These are phyloP conservation scores for Podospora sp. DNA, from an alignment of 495 filamentous ascomycete species.

Conservation along the genomic window DNA sequence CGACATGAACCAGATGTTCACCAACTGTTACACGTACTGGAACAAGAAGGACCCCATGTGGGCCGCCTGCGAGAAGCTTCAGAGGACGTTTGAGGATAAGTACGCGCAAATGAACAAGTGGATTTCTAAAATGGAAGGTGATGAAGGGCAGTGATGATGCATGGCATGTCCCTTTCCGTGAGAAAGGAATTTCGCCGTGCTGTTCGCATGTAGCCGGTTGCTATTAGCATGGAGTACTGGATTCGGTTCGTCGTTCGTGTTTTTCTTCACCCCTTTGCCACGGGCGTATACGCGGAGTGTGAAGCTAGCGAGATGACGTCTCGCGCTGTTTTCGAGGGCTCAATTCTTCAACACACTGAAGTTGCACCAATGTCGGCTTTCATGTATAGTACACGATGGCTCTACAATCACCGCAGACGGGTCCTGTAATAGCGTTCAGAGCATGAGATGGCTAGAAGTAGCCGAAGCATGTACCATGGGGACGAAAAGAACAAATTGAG, in stretches of 20 bases:
- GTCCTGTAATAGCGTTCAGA: too few relatives aligned
- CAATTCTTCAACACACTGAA: too few relatives aligned
- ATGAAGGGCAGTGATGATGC: constrained; percentile 37
- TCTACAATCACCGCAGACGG: too few relatives aligned
- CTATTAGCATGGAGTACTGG: neutral
- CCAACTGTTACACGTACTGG: constrained; percentile 54
- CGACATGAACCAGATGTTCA: constrained; percentile 54
- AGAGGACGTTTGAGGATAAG: constrained; percentile 56
- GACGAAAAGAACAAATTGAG: too few relatives aligned
- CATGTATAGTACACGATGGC: too few relatives aligned
- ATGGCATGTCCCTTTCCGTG: neutral
- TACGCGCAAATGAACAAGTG: constrained; percentile 52
- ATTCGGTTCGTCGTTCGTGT: neutral
- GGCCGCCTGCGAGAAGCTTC: constrained; percentile 46
- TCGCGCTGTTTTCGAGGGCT: too few relatives aligned
- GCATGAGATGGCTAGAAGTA: too few relatives aligned
- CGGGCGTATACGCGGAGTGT: neutral
- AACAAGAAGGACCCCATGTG: constrained; percentile 47
- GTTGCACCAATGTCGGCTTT: neutral
- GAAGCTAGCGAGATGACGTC: neutral
- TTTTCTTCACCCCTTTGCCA: neutral
- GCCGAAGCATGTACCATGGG: too few relatives aligned
- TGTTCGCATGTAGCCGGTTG: neutral
- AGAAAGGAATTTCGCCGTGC: neutral
- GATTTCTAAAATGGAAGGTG: constrained; percentile 51